These are phyloP conservation scores for Lantana camara DNA, from an alignment of 257 asterid species.

Conservation along the genomic window DNA sequence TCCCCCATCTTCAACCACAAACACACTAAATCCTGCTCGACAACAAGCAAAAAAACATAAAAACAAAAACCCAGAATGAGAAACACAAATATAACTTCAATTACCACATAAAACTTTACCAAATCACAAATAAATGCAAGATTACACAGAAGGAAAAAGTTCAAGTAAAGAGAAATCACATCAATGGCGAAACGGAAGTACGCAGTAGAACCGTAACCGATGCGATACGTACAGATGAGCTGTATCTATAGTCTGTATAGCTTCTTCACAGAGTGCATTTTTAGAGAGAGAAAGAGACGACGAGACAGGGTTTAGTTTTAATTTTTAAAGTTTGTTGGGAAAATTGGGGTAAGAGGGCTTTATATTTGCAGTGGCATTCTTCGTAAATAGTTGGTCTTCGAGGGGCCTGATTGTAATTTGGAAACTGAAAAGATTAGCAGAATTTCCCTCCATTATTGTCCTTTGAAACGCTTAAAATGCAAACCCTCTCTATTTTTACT, in stretches of 20 bases:
- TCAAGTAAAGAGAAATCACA: constrained; percentile 19
- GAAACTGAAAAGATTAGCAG: background rate
- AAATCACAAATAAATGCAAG: constrained; percentile 18
- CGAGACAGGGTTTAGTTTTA: constrained; percentile 37
- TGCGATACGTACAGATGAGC: constrained; percentile 40
- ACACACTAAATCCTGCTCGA: constrained; percentile 33
- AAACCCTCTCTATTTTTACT: constrained; percentile 10
- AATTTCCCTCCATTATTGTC: constrained; percentile 50
- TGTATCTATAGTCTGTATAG: constrained; percentile 34
- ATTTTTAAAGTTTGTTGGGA: constrained; percentile 23
- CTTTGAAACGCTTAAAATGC: too few species aligned
- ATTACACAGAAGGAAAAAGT: constrained; percentile 4
- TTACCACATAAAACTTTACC: constrained; percentile 9
- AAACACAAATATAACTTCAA: constrained; percentile 9
- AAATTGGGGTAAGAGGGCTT: constrained; percentile 34
- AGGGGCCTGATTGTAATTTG: constrained; percentile 31
- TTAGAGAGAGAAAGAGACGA: constrained; percentile 23
- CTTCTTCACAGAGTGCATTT: constrained; percentile 24
- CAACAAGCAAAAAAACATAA: background rate
- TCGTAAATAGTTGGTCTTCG: background rate
- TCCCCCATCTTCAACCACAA: constrained; percentile 31
- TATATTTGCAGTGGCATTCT: constrained; percentile 25
- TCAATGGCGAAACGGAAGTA: constrained; percentile 38
- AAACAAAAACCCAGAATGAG: constrained; percentile 20
- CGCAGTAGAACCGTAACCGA: constrained; percentile 26